These are phyloP conservation scores for Globisporangium ultimum DNA, from an alignment of 352 stramenopile genomes.

Conservation along the genomic window DNA sequence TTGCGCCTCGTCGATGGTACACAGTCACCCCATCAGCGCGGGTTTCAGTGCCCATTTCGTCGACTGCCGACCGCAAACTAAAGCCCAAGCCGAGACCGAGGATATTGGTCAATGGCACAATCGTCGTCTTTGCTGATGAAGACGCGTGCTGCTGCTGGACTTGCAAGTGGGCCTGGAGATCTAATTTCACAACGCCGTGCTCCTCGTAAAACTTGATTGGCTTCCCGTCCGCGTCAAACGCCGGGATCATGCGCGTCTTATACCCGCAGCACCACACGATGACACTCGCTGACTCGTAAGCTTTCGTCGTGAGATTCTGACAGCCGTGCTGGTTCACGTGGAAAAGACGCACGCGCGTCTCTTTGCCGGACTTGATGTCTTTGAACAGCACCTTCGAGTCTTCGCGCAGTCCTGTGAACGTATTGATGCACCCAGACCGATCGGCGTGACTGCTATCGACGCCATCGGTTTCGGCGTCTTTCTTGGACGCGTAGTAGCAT, in stretches of 20 bases:
- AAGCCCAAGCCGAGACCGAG: slow-evolving; percentile 79
- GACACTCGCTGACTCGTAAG: slow-evolving; percentile 59
- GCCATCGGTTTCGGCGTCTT: slow-evolving; percentile 73
- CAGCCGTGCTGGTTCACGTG: slow-evolving; percentile 62
- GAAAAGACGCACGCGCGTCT: slow-evolving; percentile 66
- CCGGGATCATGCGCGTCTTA: slow-evolving; percentile 53
- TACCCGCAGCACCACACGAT: slow-evolving; percentile 87
- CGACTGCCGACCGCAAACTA: slow-evolving; percentile 64
- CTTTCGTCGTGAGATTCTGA: slow-evolving; percentile 51
- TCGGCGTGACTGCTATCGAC: slow-evolving; percentile 53
- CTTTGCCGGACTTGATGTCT: slow-evolving; percentile 50
- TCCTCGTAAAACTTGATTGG: slow-evolving; percentile 40
- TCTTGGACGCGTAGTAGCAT: slow-evolving; percentile 75
- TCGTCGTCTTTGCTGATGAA: neutral
- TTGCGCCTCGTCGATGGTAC: slow-evolving; percentile 77
- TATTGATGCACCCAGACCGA: slow-evolving; percentile 73
- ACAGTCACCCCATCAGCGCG: slow-evolving; percentile 81
- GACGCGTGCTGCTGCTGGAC: neutral
- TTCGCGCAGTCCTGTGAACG: slow-evolving; percentile 80
- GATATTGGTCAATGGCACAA: slow-evolving; percentile 22
- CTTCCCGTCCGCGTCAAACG: slow-evolving; percentile 43
- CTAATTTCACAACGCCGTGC: slow-evolving; percentile 66
- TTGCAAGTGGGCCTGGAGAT: slow-evolving; percentile 53
- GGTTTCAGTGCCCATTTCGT: slow-evolving; percentile 77
- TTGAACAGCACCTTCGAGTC: slow-evolving; percentile 81